These are phyloP conservation scores for Lactarius psammicola DNA, from an alignment of 768 basidiomycete species.

Conservation along the genomic window DNA sequence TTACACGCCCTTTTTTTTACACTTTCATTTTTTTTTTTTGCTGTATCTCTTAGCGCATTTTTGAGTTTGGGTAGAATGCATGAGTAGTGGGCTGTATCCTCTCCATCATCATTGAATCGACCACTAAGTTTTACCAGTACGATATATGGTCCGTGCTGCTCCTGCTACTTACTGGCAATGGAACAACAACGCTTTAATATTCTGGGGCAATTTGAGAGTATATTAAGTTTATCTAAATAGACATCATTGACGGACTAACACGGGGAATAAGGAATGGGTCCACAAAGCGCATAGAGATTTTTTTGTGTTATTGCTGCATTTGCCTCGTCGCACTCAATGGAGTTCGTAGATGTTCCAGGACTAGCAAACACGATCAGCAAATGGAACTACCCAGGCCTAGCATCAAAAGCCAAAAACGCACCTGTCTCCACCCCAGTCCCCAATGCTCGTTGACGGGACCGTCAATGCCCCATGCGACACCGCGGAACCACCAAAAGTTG, in stretches of 20 bases:
- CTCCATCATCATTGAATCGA: conserved; percentile 6
- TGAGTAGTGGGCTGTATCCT: conserved; percentile 10
- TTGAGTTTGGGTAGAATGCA: conserved; percentile 22
- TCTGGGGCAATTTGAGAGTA: background rate
- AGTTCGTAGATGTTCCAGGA: conserved; percentile 37
- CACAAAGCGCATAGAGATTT: background rate
- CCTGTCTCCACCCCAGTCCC: conserved; percentile 78
- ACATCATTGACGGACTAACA: background rate
- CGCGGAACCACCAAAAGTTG: conserved; percentile 96
- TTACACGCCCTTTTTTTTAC: background rate
- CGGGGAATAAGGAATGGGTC: background rate
- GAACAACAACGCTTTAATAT: background rate
- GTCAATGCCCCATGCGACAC: conserved; percentile 86
- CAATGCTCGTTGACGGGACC: conserved; percentile 79
- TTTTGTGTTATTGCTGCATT: background rate
- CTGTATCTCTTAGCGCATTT: conserved; percentile 25
- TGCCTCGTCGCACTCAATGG: background rate
- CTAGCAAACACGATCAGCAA: conserved; percentile 27
- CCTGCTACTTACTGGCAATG: background rate
- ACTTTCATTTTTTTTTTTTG: background rate
- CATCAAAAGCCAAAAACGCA: conserved; percentile 32
- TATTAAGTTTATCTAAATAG: conserved; percentile 25
- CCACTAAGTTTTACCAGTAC: background rate
- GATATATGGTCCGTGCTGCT: background rate
- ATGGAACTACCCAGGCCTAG: background rate